Percentiles rank a stretch among this genome's conserved stretches.
Evolutionary conservation across 2,329 filamentous ascomycete species (phyloP).

Genomic region (Aspergillus sp.): DNA sequence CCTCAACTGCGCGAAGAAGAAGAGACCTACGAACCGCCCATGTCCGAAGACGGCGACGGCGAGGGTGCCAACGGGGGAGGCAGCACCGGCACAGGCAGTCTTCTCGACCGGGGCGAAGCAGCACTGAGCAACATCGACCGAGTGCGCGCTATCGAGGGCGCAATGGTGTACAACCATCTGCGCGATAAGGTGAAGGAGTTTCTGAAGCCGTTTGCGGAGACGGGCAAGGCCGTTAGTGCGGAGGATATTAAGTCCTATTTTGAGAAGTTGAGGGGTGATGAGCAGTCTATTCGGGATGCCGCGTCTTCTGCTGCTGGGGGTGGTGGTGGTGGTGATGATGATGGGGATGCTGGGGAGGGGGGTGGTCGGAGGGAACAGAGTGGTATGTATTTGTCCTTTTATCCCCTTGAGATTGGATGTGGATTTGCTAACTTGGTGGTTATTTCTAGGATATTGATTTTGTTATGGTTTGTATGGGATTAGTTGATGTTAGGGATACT

Average conservation of each 20-base stretch:
- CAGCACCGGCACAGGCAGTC: constrained; percentile 70
- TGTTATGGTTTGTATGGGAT: background rate
- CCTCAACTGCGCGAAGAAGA: constrained; percentile 90
- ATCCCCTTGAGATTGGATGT: background rate
- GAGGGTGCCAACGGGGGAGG: constrained; percentile 48
- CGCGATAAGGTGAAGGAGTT: constrained; percentile 96
- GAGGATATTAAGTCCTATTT: constrained; percentile 98
- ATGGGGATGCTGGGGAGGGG: constrained; percentile 24
- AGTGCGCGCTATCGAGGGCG: constrained; percentile 89
- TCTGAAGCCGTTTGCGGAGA: constrained; percentile 90
- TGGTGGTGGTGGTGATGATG: constrained; percentile 26
- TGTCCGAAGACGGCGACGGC: constrained; percentile 66
- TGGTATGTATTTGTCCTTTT: constrained; percentile 37
- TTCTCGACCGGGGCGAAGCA: constrained; percentile 89
- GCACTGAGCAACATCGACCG: constrained; percentile 90
- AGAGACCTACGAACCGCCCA: constrained; percentile 86
- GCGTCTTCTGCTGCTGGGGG: constrained; percentile 54
- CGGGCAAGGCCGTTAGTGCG: constrained; percentile 80
- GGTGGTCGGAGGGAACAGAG: constrained; percentile 48
- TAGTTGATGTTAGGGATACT: too few species aligned
- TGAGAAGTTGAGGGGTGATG: constrained; percentile 88
- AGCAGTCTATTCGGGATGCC: constrained; percentile 68
- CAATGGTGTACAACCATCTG: constrained; percentile 96
- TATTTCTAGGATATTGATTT: background rate
- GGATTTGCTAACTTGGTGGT: background rate